Percentiles rank a stretch among this genome's conserved stretches.
Evolutionary conservation across 306 rosid genomes (phyloP).

Genomic region (Citrullus amarus): DNA sequence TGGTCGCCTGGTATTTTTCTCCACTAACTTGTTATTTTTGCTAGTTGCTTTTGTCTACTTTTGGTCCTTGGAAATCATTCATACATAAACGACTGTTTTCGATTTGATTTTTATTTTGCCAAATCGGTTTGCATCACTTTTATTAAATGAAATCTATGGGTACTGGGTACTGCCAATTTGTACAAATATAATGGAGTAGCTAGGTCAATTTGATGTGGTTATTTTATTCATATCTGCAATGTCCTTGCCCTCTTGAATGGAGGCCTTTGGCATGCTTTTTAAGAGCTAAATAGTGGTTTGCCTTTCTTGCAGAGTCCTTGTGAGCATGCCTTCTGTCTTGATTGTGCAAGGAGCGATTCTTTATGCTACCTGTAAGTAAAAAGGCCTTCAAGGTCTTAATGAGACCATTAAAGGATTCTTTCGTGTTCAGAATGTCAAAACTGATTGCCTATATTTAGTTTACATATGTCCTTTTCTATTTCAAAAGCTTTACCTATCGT

Average conservation of each 20-base stretch:
- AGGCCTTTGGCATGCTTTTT: not conserved
- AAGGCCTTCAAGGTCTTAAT: constrained; percentile 2
- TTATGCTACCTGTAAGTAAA: constrained; percentile 83
- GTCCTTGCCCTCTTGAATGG: not conserved
- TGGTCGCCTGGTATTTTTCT: constrained; percentile 66
- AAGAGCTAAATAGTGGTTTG: not conserved
- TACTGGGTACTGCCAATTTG: not conserved
- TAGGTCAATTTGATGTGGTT: not conserved
- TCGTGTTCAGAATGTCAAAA: not conserved
- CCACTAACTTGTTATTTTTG: not conserved
- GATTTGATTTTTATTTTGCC: too few relatives aligned
- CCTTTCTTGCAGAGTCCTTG: constrained; percentile 84
- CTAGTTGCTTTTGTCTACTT: not conserved
- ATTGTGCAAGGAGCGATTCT: constrained; percentile 95
- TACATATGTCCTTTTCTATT: not conserved
- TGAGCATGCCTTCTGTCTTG: constrained; percentile 93
- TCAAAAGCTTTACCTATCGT: not conserved
- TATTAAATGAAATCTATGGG: not conserved
- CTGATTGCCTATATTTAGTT: not conserved
- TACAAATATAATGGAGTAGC: not conserved
- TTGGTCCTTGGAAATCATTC: not conserved
- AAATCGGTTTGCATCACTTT: not conserved
- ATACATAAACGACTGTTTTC: not conserved
- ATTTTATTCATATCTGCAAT: not conserved
- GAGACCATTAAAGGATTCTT: not conserved